Evolutionary conservation across 208 protist species (phyloP).

Genomic region (Angomonas deanei): DNA sequence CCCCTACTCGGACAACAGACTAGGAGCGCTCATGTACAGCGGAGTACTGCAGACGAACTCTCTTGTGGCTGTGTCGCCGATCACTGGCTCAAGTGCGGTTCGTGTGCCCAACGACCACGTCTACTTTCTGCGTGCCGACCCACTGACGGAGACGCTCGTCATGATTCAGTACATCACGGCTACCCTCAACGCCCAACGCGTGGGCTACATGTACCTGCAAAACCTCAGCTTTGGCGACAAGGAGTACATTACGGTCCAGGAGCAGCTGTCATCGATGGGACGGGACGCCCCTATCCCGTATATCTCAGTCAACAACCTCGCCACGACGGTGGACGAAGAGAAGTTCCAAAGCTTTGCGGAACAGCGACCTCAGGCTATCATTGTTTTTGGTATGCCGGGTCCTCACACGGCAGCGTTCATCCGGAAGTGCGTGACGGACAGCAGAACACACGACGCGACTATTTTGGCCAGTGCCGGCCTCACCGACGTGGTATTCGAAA

Average conservation of each 20-base stretch:
- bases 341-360: slow-evolving; percentile 26
- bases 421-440: slow-evolving; percentile 13
- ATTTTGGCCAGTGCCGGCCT: slow-evolving; percentile 21
- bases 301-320: too few species aligned
- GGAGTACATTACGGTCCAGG: slow-evolving; percentile 13
- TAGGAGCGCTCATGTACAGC: too few species aligned
- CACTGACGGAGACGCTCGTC: slow-evolving; percentile 23
- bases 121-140: slow-evolving; percentile 38
- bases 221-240: slow-evolving; percentile 21
- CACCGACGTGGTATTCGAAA: slow-evolving; percentile 11
- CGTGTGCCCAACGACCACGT: slow-evolving; percentile 25
- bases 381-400: slow-evolving; percentile 23
- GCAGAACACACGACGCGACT: slow-evolving; percentile 20
- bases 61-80: too few species aligned
- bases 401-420: slow-evolving; percentile 28
- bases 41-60: too few species aligned
- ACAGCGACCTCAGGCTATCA: slow-evolving; percentile 32
- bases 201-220: slow-evolving; percentile 55
- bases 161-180: slow-evolving; percentile 21
- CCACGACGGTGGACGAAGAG: too few species aligned
- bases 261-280: slow-evolving; percentile 1
- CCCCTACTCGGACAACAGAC: too few species aligned
- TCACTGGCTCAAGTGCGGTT: slow-evolving; percentile 28
- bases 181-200: slow-evolving; percentile 13
- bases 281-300: slow-evolving; percentile 17